Conservation (phyloP, 2,329 filamentous ascomycete genomes). For the Nemania bipapillata region DNA sequence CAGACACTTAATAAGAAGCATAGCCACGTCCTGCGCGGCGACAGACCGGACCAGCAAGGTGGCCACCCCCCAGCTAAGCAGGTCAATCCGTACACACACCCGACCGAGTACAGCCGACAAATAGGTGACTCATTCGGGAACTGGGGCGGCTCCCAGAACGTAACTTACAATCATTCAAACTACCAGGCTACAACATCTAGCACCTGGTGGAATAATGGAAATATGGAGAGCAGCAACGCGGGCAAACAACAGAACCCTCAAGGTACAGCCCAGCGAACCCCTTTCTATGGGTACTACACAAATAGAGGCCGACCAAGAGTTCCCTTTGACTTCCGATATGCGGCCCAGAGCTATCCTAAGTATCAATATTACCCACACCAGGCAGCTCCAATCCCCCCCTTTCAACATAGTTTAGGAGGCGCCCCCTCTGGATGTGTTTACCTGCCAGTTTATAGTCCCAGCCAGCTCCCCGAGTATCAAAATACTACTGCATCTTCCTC, state of each 20-base stretch:
- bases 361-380: conserved; percentile 19
- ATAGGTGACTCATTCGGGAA: neutral
- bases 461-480: neutral
- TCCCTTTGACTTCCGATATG: neutral
- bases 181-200: neutral
- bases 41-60: too few relatives aligned
- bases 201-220: neutral
- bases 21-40: neutral
- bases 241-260: neutral
- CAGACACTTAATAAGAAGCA: neutral
- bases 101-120: neutral
- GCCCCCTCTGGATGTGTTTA: neutral
- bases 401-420: neutral
- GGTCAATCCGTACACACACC: neutral
- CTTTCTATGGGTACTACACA: neutral
- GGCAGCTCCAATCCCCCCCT: conserved; percentile 10
- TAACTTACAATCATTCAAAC: neutral
- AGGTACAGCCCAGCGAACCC: neutral
- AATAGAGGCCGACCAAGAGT: neutral
- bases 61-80: neutral
- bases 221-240: neutral
- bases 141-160: neutral
- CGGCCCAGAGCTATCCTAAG: neutral
- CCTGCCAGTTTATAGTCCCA: neutral
- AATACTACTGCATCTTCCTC: neutral